Evolutionary conservation across 306 rosid species (phyloP), one percentile per base, ranked within the genome.

Genomic region (Senna tora): DNA sequence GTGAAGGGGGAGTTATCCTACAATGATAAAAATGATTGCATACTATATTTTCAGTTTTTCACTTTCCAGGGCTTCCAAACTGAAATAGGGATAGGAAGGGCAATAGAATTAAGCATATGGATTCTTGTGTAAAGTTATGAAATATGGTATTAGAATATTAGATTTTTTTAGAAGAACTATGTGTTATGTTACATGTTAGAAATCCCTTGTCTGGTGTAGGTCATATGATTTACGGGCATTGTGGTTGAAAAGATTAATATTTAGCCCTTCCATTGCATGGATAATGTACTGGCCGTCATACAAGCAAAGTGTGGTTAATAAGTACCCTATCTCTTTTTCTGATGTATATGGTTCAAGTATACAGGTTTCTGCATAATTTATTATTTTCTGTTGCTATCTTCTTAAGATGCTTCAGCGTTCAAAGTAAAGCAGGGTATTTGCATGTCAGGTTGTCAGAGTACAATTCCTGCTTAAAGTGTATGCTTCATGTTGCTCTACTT

Each of bases 181-280:
- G n/a, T n/a, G n/a, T n/a, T n/a, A n/a, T n/a, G n/a, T n/a, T n/a
- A n/a, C n/a, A n/a, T n/a, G n/a, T n/a, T n/a, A n/a, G n/a, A n/a
- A n/a, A 38, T 43, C 17, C 14, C 41, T 55, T 6, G 38, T 22
- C 42, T 38, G 30, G 53, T 70, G 28, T 15, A 65, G 38, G 34
- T 52, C 15, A n/a, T n/a, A 36, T 45, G 65, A 71, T 71, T 28
- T 14, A 14, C 15, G 14, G 57, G 46, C 57, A 25, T 30, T 71
- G 45, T 17, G 16, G 5, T 41, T 43, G 2, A 39, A 59, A 28
- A 43, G 9, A 57, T 56, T 22, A 45, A 71, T 28, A 28, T 15
- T 25, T 25, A n/a, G 17, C 45, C 64, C 33, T 42, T 9, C 14
- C 58, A 25, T 13, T 69, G 52, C 65, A 41, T 14, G 28, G 17